Evolutionary conservation across 306 rosid genomes (phyloP).

Genomic region (Casuarina equisetifolia): DNA sequence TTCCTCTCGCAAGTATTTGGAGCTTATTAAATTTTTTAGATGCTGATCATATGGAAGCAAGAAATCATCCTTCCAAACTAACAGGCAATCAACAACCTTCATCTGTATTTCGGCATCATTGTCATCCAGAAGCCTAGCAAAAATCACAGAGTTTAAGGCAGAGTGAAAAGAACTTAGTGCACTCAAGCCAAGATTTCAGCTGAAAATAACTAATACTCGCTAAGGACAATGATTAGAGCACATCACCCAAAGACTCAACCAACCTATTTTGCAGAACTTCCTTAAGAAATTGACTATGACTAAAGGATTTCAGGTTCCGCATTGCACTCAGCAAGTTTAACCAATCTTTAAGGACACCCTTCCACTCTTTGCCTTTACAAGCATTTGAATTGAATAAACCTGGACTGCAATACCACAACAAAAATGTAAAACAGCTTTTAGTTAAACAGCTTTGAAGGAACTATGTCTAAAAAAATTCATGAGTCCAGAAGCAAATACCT

Average conservation of each 20-base stretch:
- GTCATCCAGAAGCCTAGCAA: conserved; percentile 79
- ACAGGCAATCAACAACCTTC: conserved; percentile 79
- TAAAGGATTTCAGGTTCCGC: conserved; percentile 66
- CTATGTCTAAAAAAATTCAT: not conserved
- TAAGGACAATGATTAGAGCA: conserved; percentile 13
- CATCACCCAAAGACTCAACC: conserved; percentile 21
- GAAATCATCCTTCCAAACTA: conserved; percentile 77
- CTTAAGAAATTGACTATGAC: conserved; percentile 63
- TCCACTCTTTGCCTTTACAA: conserved; percentile 94
- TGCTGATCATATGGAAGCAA: conserved; percentile 64
- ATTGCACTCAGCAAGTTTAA: conserved; percentile 75
- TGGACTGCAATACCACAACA: conserved; percentile 52
- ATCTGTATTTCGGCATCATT: conserved; percentile 85
- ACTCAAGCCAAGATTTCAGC: not conserved
- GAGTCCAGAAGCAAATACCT: conserved; percentile 49
- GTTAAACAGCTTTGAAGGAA: conserved; percentile 14
- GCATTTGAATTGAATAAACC: conserved; percentile 66
- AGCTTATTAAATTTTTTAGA: conserved; percentile 62
- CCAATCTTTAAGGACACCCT: conserved; percentile 83
- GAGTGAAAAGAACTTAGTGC: not conserved
- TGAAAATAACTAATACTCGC: not conserved
- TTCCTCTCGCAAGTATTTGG: conserved; percentile 72
- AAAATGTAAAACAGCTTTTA: conserved; percentile 30
- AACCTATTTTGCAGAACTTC: conserved; percentile 82
- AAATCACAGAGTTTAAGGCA: conserved; percentile 23